Percentiles rank a stretch among this genome's conserved stretches.
phyloP scores from a whole-genome alignment of 2,329 filamentous ascomycete species.

The Fusarium sp. region DNA sequence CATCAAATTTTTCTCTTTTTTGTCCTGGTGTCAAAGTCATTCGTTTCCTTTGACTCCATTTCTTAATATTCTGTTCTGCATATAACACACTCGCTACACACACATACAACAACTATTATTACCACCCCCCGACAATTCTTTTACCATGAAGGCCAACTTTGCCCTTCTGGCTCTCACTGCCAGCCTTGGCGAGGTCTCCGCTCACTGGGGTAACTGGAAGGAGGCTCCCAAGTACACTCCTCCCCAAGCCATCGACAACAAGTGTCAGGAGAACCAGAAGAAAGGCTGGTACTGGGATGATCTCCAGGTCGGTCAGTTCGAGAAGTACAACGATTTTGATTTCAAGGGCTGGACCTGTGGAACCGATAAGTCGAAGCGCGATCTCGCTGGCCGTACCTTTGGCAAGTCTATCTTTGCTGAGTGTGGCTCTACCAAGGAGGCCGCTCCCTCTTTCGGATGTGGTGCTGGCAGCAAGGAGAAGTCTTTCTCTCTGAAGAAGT shows the following conservation, averaged over 20 bases:
- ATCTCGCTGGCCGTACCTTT: conserved; percentile 62
- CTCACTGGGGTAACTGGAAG: conserved; percentile 43
- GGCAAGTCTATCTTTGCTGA: conserved; percentile 70
- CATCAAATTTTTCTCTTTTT: conserved; percentile 37
- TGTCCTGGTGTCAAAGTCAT: conserved; percentile 59
- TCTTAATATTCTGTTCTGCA: conserved; percentile 42
- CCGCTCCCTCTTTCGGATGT: conserved; percentile 67
- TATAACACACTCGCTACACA: conserved; percentile 36
- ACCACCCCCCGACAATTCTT: conserved; percentile 18
- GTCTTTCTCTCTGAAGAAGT: conserved; percentile 77
- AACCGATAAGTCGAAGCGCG: conserved; percentile 66
- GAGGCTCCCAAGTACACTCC: conserved; percentile 65
- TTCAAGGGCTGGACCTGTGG: conserved; percentile 79
- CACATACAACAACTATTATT: conserved; percentile 32
- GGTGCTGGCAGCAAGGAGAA: conserved; percentile 41
- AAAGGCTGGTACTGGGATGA: conserved; percentile 77
- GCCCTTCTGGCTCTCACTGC: conserved; percentile 61
- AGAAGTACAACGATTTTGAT: conserved; percentile 74
- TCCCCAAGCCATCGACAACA: conserved; percentile 78
- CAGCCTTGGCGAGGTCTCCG: conserved; percentile 59
- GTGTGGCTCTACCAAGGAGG: conserved; percentile 55
- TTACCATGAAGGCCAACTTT: conserved; percentile 62
- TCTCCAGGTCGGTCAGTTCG: conserved; percentile 69
- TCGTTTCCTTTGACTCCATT: conserved; percentile 61
- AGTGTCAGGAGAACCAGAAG: conserved; percentile 76